phyloP scores from a whole-genome alignment of 257 asterid species.

The Solanum paucissectum region DNA sequence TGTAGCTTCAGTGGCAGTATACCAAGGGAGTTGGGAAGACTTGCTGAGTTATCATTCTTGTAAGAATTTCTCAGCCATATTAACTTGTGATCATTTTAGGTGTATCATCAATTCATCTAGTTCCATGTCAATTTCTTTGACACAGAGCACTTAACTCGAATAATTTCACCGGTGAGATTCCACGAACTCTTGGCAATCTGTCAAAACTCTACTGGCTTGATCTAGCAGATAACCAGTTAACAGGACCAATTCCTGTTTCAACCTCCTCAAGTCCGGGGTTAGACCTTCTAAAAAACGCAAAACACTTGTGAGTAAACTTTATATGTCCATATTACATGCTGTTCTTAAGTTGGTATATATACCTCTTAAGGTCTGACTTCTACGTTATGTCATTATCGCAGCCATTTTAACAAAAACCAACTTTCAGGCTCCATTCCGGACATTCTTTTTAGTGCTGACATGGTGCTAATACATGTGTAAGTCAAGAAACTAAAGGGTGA shows the following conservation, averaged over 20 bases:
- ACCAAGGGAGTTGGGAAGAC: conserved; percentile 77
- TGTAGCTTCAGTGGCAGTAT: conserved; percentile 70
- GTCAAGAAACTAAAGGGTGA: conserved; percentile 8
- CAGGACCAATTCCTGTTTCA: conserved; percentile 75
- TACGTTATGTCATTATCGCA: conserved; percentile 17
- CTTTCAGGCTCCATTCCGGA: conserved; percentile 69
- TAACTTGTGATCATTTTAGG: not conserved
- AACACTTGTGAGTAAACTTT: conserved; percentile 68
- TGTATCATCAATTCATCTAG: not conserved
- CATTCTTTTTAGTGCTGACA: conserved; percentile 55
- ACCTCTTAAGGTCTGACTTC: conserved; percentile 13
- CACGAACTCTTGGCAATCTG: conserved; percentile 78
- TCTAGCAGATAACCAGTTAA: conserved; percentile 76
- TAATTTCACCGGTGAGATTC: conserved; percentile 80
- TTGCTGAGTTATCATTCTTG: conserved; percentile 77
- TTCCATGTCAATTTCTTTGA: conserved; percentile 1
- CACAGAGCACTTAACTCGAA: conserved; percentile 89
- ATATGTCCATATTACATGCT: not conserved
- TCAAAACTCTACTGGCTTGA: conserved; percentile 87
- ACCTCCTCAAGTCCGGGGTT: conserved; percentile 53
- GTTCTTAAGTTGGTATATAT: not conserved
- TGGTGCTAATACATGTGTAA: conserved; percentile 81
- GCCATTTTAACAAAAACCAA: conserved; percentile 90
- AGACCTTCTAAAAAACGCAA: conserved; percentile 78
- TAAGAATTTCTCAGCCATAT: conserved; percentile 24